phyloP scores from a whole-genome alignment of 2,329 filamentous ascomycete genomes.

The Ceratocystis alfenasii region DNA sequence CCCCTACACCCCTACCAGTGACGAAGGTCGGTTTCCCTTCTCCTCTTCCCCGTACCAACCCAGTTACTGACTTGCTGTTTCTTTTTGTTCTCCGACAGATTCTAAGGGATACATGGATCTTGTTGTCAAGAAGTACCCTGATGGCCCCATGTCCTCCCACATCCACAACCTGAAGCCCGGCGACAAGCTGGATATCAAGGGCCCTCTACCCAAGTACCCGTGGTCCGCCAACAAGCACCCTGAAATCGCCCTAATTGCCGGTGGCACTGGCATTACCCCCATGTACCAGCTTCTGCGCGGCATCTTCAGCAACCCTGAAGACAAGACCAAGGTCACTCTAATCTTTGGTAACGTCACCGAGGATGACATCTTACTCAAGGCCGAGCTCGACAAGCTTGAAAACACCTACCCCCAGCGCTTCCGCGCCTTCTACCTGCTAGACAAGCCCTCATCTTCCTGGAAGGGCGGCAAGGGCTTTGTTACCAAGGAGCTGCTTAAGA shows the following conservation, averaged over 20 bases:
- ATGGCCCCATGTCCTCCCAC: conserved; percentile 84
- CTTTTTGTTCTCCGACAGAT: conserved; percentile 36
- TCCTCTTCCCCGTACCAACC: neutral
- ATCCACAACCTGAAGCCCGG: conserved; percentile 72
- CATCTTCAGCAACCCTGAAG: conserved; percentile 91
- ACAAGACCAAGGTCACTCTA: conserved; percentile 95
- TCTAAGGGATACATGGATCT: conserved; percentile 73
- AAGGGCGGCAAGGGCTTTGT: conserved; percentile 66
- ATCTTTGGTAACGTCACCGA: conserved; percentile 84
- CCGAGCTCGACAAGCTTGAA: conserved; percentile 74
- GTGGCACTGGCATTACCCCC: conserved; percentile 90
- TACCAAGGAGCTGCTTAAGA: conserved; percentile 86
- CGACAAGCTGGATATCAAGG: conserved; percentile 82
- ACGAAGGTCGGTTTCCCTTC: conserved; percentile 49
- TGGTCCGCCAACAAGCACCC: conserved; percentile 89
- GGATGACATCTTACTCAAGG: conserved; percentile 82
- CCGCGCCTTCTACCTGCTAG: conserved; percentile 85
- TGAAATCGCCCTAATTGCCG: conserved; percentile 78
- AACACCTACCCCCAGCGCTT: conserved; percentile 93
- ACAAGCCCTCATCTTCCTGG: conserved; percentile 73
- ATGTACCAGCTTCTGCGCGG: conserved; percentile 90
- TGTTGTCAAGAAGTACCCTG: conserved; percentile 80
- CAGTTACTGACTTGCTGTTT: conserved; percentile 10
- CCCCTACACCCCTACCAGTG: conserved; percentile 84
- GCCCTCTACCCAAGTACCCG: conserved; percentile 84